These are phyloP conservation scores for Helicocarpus griseus DNA, from an alignment of 2,329 filamentous ascomycete species.

Conservation along the genomic window DNA sequence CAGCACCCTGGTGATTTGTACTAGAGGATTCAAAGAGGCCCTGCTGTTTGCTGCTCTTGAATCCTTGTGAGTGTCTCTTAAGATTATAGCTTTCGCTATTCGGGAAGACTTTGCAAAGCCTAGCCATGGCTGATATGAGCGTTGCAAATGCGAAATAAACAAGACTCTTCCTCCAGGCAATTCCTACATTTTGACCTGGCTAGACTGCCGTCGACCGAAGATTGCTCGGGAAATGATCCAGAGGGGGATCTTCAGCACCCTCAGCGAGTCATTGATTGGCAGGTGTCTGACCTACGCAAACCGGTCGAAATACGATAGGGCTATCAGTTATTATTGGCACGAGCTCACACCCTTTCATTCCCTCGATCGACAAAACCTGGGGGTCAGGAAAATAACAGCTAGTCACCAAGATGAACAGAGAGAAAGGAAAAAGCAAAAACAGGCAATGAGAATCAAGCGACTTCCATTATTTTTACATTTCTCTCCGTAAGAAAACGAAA, in stretches of 20 bases:
- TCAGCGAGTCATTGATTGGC: not conserved
- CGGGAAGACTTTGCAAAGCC: slow-evolving; percentile 7
- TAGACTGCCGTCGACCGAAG: not conserved
- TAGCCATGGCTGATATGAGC: slow-evolving; percentile 18
- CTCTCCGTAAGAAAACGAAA: not conserved
- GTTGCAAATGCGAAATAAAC: slow-evolving; percentile 17
- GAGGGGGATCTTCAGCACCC: not conserved
- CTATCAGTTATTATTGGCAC: slow-evolving; percentile 1
- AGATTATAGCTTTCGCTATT: slow-evolving; percentile 16
- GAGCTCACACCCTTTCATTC: not conserved
- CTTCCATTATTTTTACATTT: not conserved
- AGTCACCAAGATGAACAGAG: not conserved
- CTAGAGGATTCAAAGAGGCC: slow-evolving; percentile 8
- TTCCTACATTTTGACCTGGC: slow-evolving; percentile 1
- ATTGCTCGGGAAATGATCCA: not conserved
- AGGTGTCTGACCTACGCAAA: not conserved
- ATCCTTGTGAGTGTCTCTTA: slow-evolving; percentile 18
- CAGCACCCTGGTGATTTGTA: not conserved
- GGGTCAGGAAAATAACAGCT: not conserved
- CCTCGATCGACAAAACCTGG: not conserved
- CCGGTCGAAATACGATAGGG: not conserved
- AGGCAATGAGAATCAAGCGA: not conserved
- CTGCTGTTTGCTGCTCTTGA: slow-evolving; percentile 17
- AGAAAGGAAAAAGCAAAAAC: not conserved
- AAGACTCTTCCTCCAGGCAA: slow-evolving; percentile 8